Evolutionary conservation across 2,329 filamentous ascomycete genomes (phyloP).

Genomic region (Cordyceps javanica): DNA sequence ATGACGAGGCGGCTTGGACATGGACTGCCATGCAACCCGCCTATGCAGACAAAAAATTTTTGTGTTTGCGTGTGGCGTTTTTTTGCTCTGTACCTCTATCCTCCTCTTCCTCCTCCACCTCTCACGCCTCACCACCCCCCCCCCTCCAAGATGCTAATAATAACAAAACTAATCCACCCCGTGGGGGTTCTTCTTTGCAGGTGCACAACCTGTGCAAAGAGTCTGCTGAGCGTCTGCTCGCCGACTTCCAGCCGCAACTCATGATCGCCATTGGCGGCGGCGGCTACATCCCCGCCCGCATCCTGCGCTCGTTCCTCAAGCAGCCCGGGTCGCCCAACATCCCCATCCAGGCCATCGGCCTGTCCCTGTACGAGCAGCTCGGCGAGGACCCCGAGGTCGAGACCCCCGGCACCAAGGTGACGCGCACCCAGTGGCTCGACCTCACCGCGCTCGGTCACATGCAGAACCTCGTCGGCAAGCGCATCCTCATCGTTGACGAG

Average conservation of each 20-base stretch:
- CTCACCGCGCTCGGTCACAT: slow-evolving; percentile 75
- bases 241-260: slow-evolving; percentile 83
- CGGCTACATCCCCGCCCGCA: slow-evolving; percentile 93
- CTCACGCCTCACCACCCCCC: background rate
- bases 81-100: background rate
- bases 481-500: slow-evolving; percentile 88
- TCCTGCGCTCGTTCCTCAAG: slow-evolving; percentile 96
- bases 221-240: slow-evolving; percentile 73
- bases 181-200: too few species aligned
- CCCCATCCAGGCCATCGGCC: slow-evolving; percentile 96
- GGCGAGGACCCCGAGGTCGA: slow-evolving; percentile 53
- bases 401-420: slow-evolving; percentile 84
- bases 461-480: slow-evolving; percentile 84
- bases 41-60: too few species aligned
- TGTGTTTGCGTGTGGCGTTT: too few species aligned
- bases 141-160: background rate
- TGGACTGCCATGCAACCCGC: background rate
- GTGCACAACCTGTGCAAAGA: slow-evolving; percentile 96
- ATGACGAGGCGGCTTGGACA: background rate
- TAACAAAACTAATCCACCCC: too few species aligned
- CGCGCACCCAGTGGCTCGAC: slow-evolving; percentile 96
- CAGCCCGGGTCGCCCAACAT: slow-evolving; percentile 83
- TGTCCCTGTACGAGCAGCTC: slow-evolving; percentile 92
- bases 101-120: background rate
- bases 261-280: slow-evolving; percentile 98